phyloP scores from a whole-genome alignment of 495 filamentous ascomycete genomes.

The Margaritispora aquatica region DNA sequence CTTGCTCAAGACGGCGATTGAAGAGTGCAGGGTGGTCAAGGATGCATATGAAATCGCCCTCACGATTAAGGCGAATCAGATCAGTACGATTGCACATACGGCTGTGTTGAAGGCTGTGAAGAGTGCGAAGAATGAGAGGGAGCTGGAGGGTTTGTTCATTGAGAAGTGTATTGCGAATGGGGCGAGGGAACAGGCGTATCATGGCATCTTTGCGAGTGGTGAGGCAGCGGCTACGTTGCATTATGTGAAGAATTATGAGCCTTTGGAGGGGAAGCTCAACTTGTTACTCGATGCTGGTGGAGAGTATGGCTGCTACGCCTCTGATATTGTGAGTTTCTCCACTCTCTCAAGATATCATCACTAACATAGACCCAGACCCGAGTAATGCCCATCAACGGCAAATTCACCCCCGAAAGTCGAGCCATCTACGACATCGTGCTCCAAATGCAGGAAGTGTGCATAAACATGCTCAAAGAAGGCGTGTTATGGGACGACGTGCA shows the following conservation, averaged over 20 bases:
- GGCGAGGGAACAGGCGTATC: constrained; percentile 74
- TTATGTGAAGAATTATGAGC: constrained; percentile 72
- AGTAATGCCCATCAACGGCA: constrained; percentile 75
- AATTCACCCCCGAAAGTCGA: constrained; percentile 63
- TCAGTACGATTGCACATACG: constrained; percentile 71
- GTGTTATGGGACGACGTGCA: constrained; percentile 86
- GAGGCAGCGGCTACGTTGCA: constrained; percentile 78
- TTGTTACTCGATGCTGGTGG: constrained; percentile 79
- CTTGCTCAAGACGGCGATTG: constrained; percentile 68
- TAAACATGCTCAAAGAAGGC: constrained; percentile 65
- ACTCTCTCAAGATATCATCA: not conserved
- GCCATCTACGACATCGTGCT: constrained; percentile 83
- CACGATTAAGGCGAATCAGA: constrained; percentile 73
- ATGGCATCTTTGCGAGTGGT: constrained; percentile 74
- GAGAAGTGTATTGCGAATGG: constrained; percentile 68
- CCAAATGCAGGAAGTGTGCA: constrained; percentile 75
- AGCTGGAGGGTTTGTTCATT: constrained; percentile 75
- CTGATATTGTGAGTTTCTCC: constrained; percentile 57
- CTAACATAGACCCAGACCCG: constrained; percentile 49
- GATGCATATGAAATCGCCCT: constrained; percentile 80
- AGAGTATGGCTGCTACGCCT: constrained; percentile 74
- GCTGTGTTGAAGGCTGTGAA: constrained; percentile 61
- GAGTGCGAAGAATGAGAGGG: constrained; percentile 66
- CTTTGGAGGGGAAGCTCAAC: constrained; percentile 60
- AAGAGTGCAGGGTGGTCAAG: constrained; percentile 72